Conservation (phyloP, 306 rosid species). For the Sophora flavescens region DNA sequence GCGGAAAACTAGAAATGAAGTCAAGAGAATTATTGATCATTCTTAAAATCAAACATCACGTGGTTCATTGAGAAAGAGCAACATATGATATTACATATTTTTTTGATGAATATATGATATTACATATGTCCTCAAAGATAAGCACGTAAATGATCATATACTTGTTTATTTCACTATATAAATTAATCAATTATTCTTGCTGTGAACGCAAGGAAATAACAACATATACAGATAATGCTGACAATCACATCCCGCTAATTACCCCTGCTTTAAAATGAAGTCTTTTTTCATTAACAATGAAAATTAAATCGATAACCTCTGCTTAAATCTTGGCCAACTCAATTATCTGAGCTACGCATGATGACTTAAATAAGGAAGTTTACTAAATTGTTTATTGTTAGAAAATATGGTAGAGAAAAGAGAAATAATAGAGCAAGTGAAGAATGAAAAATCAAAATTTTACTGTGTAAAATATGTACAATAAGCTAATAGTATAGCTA, state of each 20-base stretch:
- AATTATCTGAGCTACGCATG: constrained; percentile 32
- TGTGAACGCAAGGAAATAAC: constrained; percentile 56
- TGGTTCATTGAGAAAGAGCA: constrained; percentile 38
- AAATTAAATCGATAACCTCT: constrained; percentile 21
- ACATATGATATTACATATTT: background rate
- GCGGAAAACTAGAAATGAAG: background rate
- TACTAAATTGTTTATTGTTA: constrained; percentile 9
- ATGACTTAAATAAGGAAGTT: constrained; percentile 33
- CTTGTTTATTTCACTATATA: constrained; percentile 46
- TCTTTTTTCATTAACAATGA: constrained; percentile 6
- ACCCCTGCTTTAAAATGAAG: constrained; percentile 40
- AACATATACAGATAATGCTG: constrained; percentile 30
- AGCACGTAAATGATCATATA: constrained; percentile 37
- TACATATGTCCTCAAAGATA: constrained; percentile 31
- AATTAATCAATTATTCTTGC: constrained; percentile 46
- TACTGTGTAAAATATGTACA: too few relatives aligned
- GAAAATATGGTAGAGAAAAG: too few relatives aligned
- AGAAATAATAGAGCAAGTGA: too few relatives aligned
- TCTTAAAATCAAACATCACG: constrained; percentile 22
- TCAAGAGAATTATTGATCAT: background rate
- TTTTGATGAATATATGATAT: too few relatives aligned
- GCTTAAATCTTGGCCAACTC: constrained; percentile 2
- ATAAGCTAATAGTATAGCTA: too few relatives aligned
- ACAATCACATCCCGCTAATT: constrained; percentile 2
- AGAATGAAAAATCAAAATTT: too few relatives aligned